Conservation (phyloP, 164 flowering plant genomes). For the Platanus orientalis region DNA sequence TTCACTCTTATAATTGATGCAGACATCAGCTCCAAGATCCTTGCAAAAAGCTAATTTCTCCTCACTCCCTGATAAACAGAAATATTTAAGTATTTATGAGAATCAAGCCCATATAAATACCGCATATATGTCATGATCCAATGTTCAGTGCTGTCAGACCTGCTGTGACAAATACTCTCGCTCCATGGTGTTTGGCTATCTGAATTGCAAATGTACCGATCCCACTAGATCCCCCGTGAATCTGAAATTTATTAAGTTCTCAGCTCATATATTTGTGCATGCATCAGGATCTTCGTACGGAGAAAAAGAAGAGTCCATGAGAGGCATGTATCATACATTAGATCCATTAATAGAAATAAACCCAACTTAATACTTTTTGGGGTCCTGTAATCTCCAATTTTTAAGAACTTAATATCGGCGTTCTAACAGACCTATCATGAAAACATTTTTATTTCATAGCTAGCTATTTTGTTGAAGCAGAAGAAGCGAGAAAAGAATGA, state of each 20-base stretch:
- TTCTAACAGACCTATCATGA: no score
- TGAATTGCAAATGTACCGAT: slow-evolving; percentile 96
- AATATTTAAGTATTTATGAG: neutral
- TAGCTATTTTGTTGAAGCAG: no score
- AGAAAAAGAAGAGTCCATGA: no score
- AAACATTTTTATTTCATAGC: no score
- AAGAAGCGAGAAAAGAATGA: no score
- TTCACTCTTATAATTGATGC: slow-evolving; percentile 94
- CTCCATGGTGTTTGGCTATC: slow-evolving; percentile 73
- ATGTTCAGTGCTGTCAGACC: slow-evolving; percentile 29
- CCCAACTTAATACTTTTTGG: no score
- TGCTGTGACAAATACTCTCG: slow-evolving; percentile 81
- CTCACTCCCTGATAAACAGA: slow-evolving; percentile 51
- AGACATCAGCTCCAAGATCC: slow-evolving; percentile 89
- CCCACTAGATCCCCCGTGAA: slow-evolving; percentile 98
- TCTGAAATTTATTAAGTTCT: slow-evolving; percentile 30
- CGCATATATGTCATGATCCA: neutral
- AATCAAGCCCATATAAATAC: neutral
- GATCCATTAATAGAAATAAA: no score
- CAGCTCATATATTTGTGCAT: no score
- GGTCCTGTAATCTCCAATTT: no score
- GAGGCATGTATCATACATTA: no score
- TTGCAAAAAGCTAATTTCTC: slow-evolving; percentile 75
- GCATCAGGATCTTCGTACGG: no score
- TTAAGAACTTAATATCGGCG: no score